These are phyloP conservation scores for Kluyveromyces wickerhamii DNA, from an alignment of 805 yeast species.

Conservation along the genomic window DNA sequence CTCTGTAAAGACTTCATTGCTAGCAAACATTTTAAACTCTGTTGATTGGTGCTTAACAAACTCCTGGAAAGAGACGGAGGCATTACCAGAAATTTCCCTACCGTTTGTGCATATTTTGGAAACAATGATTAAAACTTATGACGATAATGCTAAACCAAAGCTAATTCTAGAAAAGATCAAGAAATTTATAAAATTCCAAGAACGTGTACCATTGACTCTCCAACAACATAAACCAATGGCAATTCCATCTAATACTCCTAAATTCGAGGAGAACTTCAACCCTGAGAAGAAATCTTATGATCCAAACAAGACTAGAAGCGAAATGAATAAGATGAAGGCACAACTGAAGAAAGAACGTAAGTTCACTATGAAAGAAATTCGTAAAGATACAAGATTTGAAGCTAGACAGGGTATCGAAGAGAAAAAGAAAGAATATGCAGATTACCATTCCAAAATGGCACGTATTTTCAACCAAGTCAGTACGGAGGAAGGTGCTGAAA, in stretches of 20 bases:
- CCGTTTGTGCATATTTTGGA: slow-evolving; percentile 41
- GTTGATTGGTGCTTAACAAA: slow-evolving; percentile 26
- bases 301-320: slow-evolving; percentile 71
- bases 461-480: slow-evolving; percentile 77
- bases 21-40: slow-evolving; percentile 26
- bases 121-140: slow-evolving; percentile 33
- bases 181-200: slow-evolving; percentile 44
- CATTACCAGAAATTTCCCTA: slow-evolving; percentile 49
- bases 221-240: slow-evolving; percentile 83
- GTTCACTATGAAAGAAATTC: slow-evolving; percentile 77
- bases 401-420: slow-evolving; percentile 78
- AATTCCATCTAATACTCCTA: slow-evolving; percentile 78
- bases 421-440: slow-evolving; percentile 66
- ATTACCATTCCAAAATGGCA: slow-evolving; percentile 86
- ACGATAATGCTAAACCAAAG: slow-evolving; percentile 27
- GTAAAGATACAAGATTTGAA: slow-evolving; percentile 80
- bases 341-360: slow-evolving; percentile 90
- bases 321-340: slow-evolving; percentile 70
- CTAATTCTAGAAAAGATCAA: slow-evolving; percentile 37
- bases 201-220: slow-evolving; percentile 62
- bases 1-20: slow-evolving; percentile 14
- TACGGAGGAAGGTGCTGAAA: slow-evolving; percentile 92
- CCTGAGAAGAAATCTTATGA: slow-evolving; percentile 93
- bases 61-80: slow-evolving; percentile 56
- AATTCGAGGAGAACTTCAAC: slow-evolving; percentile 91